Base-by-base conservation (phyloP, 2,329 filamentous ascomycete genomes). In the Hymenotorrendiella dingleyae region DNA sequence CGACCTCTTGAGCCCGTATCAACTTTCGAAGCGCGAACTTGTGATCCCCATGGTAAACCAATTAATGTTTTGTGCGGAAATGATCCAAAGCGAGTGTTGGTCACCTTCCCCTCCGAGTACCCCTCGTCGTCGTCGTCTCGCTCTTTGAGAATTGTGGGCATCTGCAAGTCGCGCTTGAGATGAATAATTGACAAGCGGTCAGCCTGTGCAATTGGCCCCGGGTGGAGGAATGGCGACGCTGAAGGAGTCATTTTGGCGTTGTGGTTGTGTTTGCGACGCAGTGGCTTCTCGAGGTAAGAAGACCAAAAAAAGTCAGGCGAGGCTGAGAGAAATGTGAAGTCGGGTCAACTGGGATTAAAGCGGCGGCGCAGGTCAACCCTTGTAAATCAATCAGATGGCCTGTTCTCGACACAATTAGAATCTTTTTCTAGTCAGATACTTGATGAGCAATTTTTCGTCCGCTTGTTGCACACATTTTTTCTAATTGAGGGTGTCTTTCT, bases 1-100 rank as follows among this genome's bases (percentile, higher is more conserved):
- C 84, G 76, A 24, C 88, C 88, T 55, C 89, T 74, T n/a, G 88
- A 93, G 10, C 90, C 89, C 0, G 90, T 96, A 58, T 96, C 87
- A 43, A 96, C 89, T 23, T 83, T 79, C 2, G 89, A 95, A 6
- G 93, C 93, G 35, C 87, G 76, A 17, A 97, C 82, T 62, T 97
- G 93, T 6, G 86, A 88, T 21, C 93, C 93, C 91, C 91, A 97
- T 30, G 86, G 84, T 41, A 89, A 71, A 4, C 79, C 73, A 42
- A 95, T 74, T 34, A 91, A 67, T 0, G 86, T 90, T 9, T 77
- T 84, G 61, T 91, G 86, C 0, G 86, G 86, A 47, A 89, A 91
- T 0, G 90, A 95, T 36, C 93, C 93, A 59, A 95, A 98, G 33
- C 90, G 82, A 1, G 91, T 98, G 67, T 95, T 97, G 41, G 90